Evolutionary conservation across 176 grass and related monocot species (phyloP).

Genomic region (Rhynchospora breviuscula): DNA sequence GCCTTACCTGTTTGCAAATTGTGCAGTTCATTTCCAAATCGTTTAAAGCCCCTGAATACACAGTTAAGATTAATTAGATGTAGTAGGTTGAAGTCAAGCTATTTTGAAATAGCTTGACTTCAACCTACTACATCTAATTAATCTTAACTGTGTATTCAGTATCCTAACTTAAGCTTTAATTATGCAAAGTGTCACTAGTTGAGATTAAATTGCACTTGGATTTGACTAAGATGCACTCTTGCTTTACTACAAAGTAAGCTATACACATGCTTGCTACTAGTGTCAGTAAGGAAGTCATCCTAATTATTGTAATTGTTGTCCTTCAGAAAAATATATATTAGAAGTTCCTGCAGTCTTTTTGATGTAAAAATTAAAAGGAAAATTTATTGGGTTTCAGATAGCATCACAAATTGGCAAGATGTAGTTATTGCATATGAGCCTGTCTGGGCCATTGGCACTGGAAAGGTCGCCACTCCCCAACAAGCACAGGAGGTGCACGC

Average conservation of each 20-base stretch:
- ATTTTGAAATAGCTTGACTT: not conserved
- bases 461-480: conserved; percentile 85
- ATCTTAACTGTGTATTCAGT: not conserved
- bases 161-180: not conserved
- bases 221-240: not conserved
- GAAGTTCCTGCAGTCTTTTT: not conserved
- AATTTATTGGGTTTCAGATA: conserved; percentile 56
- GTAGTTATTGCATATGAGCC: conserved; percentile 97
- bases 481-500: conserved; percentile 97
- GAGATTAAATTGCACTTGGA: not conserved
- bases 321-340: conserved; percentile 9
- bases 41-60: not conserved
- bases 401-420: conserved; percentile 62
- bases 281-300: not conserved
- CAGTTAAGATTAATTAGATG: too few relatives aligned
- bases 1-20: not conserved
- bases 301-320: not conserved
- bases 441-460: conserved; percentile 97
- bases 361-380: not conserved
- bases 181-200: not conserved
- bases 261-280: not conserved
- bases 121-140: not conserved
- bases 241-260: not conserved
- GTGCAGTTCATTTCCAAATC: not conserved
- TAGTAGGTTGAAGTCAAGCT: too few relatives aligned